Conservation (phyloP, 129 eudicot genomes). For the Centella asiatica region DNA sequence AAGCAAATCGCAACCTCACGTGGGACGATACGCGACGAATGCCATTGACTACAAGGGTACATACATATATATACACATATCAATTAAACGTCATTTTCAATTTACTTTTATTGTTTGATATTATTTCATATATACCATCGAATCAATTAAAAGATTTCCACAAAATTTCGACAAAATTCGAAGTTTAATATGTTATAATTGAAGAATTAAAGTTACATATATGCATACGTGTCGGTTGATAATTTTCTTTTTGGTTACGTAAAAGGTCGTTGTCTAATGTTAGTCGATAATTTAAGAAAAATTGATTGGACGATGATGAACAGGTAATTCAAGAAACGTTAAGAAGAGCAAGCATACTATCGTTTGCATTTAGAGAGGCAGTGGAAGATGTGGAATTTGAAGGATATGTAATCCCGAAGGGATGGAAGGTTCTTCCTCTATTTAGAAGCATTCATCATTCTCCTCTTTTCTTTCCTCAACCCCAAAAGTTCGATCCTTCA, state of each 20-base stretch:
- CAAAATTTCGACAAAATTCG: too few relatives aligned
- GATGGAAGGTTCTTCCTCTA: conserved; percentile 93
- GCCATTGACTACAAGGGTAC: conserved; percentile 62
- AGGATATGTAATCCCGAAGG: conserved; percentile 84
- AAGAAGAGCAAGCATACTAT: conserved; percentile 66
- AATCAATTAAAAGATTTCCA: too few relatives aligned
- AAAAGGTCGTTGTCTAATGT: background rate
- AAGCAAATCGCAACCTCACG: conserved; percentile 43
- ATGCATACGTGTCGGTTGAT: too few relatives aligned
- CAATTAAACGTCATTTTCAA: too few relatives aligned
- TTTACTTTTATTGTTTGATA: too few relatives aligned
- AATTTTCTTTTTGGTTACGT: too few relatives aligned
- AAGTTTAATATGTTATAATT: background rate
- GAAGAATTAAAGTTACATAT: too few relatives aligned
- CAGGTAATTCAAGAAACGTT: conserved; percentile 85
- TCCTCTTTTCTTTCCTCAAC: conserved; percentile 63
- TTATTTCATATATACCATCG: too few relatives aligned
- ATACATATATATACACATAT: too few relatives aligned
- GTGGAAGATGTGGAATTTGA: conserved; percentile 80
- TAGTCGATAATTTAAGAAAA: background rate
- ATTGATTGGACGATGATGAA: background rate
- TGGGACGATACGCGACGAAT: conserved; percentile 73
- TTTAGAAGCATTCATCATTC: conserved; percentile 82
- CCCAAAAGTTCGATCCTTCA: conserved; percentile 80
- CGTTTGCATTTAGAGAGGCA: conserved; percentile 84